phyloP scores from a whole-genome alignment of 495 filamentous ascomycete genomes.

The Penicillium goetzii region DNA sequence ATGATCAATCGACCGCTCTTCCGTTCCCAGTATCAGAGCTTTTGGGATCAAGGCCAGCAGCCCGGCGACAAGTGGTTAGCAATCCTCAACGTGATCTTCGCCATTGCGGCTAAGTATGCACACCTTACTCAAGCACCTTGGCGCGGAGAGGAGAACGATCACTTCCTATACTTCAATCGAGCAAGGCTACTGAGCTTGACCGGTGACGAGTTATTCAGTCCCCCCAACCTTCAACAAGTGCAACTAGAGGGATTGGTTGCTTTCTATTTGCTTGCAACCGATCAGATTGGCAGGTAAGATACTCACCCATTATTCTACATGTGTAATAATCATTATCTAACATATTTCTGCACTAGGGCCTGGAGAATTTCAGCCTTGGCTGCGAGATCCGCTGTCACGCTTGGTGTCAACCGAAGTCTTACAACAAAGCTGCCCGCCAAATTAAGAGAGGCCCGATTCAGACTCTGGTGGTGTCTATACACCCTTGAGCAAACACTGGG shows the following conservation, averaged over 20 bases:
- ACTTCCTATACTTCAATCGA: slow-evolving; percentile 54
- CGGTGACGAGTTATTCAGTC: slow-evolving; percentile 48
- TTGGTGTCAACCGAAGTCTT: slow-evolving; percentile 2
- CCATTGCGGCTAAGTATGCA: slow-evolving; percentile 49
- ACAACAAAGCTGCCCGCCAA: slow-evolving; percentile 34
- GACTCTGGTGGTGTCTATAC: slow-evolving; percentile 65
- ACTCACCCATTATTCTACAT: background rate
- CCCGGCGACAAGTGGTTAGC: slow-evolving; percentile 56
- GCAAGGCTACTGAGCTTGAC: slow-evolving; percentile 59
- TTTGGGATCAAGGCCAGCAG: slow-evolving; percentile 38
- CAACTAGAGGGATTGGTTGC: slow-evolving; percentile 59
- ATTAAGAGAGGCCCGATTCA: slow-evolving; percentile 59
- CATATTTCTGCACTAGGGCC: background rate
- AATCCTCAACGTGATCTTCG: slow-evolving; percentile 64
- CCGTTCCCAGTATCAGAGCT: slow-evolving; percentile 41
- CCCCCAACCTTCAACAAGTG: slow-evolving; percentile 58
- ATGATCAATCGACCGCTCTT: slow-evolving; percentile 54
- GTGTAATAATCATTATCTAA: background rate
- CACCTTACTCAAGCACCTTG: slow-evolving; percentile 42
- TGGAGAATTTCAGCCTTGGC: slow-evolving; percentile 8
- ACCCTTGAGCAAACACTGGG: slow-evolving; percentile 58
- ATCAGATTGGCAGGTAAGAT: slow-evolving; percentile 58
- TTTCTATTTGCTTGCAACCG: slow-evolving; percentile 61
- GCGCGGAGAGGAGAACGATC: slow-evolving; percentile 45
- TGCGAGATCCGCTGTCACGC: background rate